phyloP scores from a whole-genome alignment of 768 basidiomycete genomes.

The Plicaturopsis crispa region DNA sequence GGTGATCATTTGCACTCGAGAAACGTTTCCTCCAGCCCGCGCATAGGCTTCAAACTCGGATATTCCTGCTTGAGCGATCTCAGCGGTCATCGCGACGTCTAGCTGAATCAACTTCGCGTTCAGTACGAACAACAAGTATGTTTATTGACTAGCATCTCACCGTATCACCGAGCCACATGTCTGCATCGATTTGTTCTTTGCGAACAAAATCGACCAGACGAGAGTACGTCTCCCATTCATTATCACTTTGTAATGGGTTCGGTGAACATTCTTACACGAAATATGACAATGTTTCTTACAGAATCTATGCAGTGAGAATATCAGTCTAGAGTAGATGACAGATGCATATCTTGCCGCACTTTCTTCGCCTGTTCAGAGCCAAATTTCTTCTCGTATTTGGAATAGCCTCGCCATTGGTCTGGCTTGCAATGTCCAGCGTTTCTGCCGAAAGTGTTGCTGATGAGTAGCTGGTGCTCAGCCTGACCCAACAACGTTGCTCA shows the following conservation, averaged over 20 bases:
- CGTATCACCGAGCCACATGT: conserved; percentile 17
- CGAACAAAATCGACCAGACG: conserved; percentile 8
- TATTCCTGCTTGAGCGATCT: conserved; percentile 4
- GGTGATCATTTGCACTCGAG: conserved; percentile 11
- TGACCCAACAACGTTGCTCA: too few relatives aligned
- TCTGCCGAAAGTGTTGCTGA: too few relatives aligned
- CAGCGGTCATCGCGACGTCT: conserved; percentile 11
- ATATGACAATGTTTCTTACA: too few relatives aligned
- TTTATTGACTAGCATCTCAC: background rate
- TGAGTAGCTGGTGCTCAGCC: too few relatives aligned
- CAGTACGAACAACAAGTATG: too few relatives aligned
- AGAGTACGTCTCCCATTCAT: conserved; percentile 11
- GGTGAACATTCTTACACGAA: too few relatives aligned
- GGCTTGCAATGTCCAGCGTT: conserved; percentile 48
- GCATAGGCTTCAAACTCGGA: conserved; percentile 9
- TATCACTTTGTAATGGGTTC: too few relatives aligned
- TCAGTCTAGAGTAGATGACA: conserved; percentile 32
- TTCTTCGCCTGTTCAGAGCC: conserved; percentile 31
- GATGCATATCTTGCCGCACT: conserved; percentile 25
- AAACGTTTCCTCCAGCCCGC: conserved; percentile 13
- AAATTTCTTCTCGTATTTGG: conserved; percentile 24
- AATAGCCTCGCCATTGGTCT: conserved; percentile 38
- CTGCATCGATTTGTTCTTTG: conserved; percentile 13
- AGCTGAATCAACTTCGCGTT: conserved; percentile 1
- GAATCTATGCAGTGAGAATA: too few relatives aligned